These are phyloP conservation scores for Coemansia sp. DNA, from an alignment of 192 early-diverging fungal genomes.

Conservation along the genomic window DNA sequence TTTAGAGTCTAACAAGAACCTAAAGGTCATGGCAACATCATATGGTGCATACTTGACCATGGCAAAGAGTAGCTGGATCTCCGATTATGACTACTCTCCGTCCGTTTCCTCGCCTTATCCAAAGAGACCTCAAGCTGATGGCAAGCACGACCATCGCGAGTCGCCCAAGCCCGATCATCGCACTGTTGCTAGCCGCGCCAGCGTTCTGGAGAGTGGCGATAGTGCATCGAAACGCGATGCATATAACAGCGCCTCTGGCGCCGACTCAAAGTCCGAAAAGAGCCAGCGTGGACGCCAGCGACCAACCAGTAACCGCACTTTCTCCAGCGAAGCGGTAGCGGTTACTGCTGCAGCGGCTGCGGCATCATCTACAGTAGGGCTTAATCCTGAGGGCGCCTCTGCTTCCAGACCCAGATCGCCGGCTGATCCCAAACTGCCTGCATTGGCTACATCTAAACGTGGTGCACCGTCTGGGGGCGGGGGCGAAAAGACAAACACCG, in stretches of 20 bases:
- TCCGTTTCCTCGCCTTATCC: slow-evolving; percentile 15
- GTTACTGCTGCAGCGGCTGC: slow-evolving; percentile 20
- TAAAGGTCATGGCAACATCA: slow-evolving; percentile 51
- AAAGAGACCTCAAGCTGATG: slow-evolving; percentile 9
- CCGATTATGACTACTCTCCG: slow-evolving; percentile 43
- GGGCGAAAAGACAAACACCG: neutral
- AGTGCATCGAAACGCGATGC: slow-evolving; percentile 6
- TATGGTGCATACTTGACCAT: slow-evolving; percentile 32
- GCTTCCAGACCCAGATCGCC: slow-evolving; percentile 8
- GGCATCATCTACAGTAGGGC: slow-evolving; percentile 9
- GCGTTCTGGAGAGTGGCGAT: slow-evolving; percentile 1
- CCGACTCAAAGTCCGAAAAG: slow-evolving; percentile 9
- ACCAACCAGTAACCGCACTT: slow-evolving; percentile 11
- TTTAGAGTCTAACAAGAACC: slow-evolving; percentile 37
- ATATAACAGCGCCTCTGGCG: slow-evolving; percentile 4
- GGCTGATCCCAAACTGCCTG: neutral
- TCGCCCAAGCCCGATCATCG: slow-evolving; percentile 1
- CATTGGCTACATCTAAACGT: neutral
- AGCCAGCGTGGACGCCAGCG: slow-evolving; percentile 14
- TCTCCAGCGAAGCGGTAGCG: slow-evolving; percentile 18
- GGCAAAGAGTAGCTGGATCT: slow-evolving; percentile 45
- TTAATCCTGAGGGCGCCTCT: neutral
- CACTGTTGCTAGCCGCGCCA: neutral
- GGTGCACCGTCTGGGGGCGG: neutral
- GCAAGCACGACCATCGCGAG: slow-evolving; percentile 12